Evolutionary conservation across 495 filamentous ascomycete species (phyloP).

Genomic region (Zalerion maritima): DNA sequence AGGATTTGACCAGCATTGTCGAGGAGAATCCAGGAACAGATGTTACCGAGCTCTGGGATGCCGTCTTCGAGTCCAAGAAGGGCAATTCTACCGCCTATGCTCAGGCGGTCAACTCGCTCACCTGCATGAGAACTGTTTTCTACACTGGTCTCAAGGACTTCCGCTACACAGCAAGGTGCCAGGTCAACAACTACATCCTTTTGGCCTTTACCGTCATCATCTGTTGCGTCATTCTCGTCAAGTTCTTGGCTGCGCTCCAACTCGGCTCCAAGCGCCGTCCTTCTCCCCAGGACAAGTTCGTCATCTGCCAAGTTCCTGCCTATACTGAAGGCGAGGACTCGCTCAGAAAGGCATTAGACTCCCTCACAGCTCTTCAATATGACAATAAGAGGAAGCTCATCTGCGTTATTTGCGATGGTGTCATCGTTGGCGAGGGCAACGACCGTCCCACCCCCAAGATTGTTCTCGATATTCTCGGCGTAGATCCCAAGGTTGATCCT

Average conservation of each 20-base stretch:
- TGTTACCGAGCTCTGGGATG: conserved; percentile 50
- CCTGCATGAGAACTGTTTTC: conserved; percentile 73
- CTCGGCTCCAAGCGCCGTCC: conserved; percentile 86
- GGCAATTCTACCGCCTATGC: conserved; percentile 20
- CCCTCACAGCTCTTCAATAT: conserved; percentile 83
- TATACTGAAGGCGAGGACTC: conserved; percentile 97
- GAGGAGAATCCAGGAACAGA: conserved; percentile 64
- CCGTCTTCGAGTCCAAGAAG: conserved; percentile 20
- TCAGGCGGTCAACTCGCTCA: conserved; percentile 41
- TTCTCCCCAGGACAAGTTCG: conserved; percentile 89
- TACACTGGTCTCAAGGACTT: conserved; percentile 78
- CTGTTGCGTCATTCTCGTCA: conserved; percentile 63
- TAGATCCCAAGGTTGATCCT: conserved; percentile 92
- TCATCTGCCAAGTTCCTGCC: conserved; percentile 94
- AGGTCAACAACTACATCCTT: conserved; percentile 85
- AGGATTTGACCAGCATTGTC: conserved; percentile 46
- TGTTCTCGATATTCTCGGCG: conserved; percentile 89
- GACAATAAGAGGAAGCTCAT: conserved; percentile 96
- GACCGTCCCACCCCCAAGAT: conserved; percentile 96
- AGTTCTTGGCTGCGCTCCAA: conserved; percentile 90
- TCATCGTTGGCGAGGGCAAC: conserved; percentile 93
- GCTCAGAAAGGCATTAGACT: conserved; percentile 81
- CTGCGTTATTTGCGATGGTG: conserved; percentile 84
- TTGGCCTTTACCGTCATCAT: conserved; percentile 74
- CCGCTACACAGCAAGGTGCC: conserved; percentile 57